Evolutionary conservation across 768 basidiomycete genomes (phyloP), one percentile per base, ranked within the genome.

Genomic region (Leccinum truebloodii): DNA sequence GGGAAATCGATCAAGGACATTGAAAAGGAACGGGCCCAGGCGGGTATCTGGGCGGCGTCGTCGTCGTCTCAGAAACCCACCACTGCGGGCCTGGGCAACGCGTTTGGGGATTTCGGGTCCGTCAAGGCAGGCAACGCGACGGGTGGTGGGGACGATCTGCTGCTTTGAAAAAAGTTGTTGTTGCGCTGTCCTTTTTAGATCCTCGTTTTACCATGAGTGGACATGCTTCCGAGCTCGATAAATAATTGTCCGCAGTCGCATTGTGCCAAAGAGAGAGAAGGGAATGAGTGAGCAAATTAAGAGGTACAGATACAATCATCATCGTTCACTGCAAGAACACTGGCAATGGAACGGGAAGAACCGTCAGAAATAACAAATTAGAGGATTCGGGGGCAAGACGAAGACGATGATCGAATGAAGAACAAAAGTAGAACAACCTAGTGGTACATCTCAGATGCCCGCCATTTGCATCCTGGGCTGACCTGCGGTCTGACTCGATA

Each of bases 1-100:
- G 79, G 79, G 41, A 94, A 94, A 80, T 90, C 88, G 49, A 95
- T 96, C 69, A 90, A 90, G 74, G 94, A 94, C 68, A 71, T 97
- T 64, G 90, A 93, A 77, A 87, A 85, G 76, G 94, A 96, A 78
- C 94, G 95, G 78, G 83, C 87, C 3, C 83, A 83, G 70, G 86
- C 88, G 22, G 85, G 84, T 10, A 83, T 97, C 35, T 97, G 95
- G 95, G 92, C 67, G 0, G 65, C 72, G 1, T 62, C 72, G 95
- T 91, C 67, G 0, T 67, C 72, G 1, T 62, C 72, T 16, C 73
- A 72, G 54, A 73, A 62, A 50, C 62, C 69, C n/a, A 59, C 50
- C 22, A n/a, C 32, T 52, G 57, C 59, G 58, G 64, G 63, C 14
- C 24, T 57, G 44, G 63, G 63, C 6, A 67, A 56, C 37, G 60